Percentiles rank a stretch among this genome's conserved stretches.
Conservation (phyloP, 2,329 filamentous ascomycete genomes). For the Colletotrichum tanaceti region DNA sequence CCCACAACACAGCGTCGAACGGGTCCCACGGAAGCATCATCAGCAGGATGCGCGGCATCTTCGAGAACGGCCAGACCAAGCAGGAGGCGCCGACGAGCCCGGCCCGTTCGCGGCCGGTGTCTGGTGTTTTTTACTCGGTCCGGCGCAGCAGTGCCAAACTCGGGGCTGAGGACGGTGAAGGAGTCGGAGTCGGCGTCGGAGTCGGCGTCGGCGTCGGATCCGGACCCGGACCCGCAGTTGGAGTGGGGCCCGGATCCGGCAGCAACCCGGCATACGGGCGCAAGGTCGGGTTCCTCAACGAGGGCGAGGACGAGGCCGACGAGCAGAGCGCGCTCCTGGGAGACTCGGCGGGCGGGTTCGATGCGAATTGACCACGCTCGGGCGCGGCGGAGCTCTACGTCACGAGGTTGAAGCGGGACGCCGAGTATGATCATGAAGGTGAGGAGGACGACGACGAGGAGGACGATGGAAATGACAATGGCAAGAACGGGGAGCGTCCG, state of each 20-base stretch:
- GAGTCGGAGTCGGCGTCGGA: no score
- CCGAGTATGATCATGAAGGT: constrained; percentile 12
- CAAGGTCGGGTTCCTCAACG: constrained; percentile 40
- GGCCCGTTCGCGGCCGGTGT: constrained; percentile 43
- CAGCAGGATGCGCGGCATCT: constrained; percentile 55
- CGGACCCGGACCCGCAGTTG: no score
- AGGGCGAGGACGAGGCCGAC: constrained; percentile 41
- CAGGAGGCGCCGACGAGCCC: constrained; percentile 39
- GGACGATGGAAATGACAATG: constrained; percentile 5
- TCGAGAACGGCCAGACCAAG: constrained; percentile 46
- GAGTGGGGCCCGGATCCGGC: constrained; percentile 12
- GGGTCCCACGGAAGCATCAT: constrained; percentile 50
- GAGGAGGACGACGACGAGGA: constrained; percentile 34
- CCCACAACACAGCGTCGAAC: constrained; percentile 18
- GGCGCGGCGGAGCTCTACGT: constrained; percentile 42
- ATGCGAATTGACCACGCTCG: constrained; percentile 55
- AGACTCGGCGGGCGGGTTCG: constrained; percentile 34
- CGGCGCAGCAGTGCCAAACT: constrained; percentile 12
- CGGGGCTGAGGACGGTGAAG: constrained; percentile 8
- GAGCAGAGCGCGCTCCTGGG: constrained; percentile 50
- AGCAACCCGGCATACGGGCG: constrained; percentile 31
- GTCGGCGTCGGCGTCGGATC: no score
- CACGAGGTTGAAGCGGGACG: constrained; percentile 34
- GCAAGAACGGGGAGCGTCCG: constrained; percentile 18
- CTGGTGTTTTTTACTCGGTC: constrained; percentile 43